A percentile compares a stretch with the other conserved stretches of the same genome.
Conservation (phyloP, 108 stramenopile species). For the Skeletonema potamos region DNA sequence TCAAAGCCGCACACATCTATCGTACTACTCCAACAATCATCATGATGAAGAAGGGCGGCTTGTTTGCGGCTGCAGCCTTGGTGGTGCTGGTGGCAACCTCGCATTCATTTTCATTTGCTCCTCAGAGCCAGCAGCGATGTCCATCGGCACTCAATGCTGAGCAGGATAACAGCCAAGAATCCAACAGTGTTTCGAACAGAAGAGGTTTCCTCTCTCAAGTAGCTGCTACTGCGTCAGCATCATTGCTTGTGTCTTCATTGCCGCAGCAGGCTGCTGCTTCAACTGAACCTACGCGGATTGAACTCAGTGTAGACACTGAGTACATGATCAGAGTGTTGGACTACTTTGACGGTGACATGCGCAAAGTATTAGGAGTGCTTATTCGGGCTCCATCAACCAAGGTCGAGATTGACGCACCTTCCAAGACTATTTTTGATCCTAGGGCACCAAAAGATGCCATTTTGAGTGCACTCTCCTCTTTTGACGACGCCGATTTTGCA, state of each 20-base stretch:
- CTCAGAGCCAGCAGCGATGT: background rate
- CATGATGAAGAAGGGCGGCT: background rate
- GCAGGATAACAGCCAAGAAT: background rate
- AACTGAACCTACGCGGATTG: conserved; percentile 21
- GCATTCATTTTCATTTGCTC: background rate
- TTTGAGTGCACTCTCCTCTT: conserved; percentile 34
- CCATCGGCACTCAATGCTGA: background rate
- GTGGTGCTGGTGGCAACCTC: background rate
- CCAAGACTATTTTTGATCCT: background rate
- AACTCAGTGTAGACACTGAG: conserved; percentile 36
- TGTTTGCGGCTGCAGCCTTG: background rate
- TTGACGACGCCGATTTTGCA: conserved; percentile 14
- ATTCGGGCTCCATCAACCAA: conserved; percentile 22
- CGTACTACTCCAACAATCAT: background rate
- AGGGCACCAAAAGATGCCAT: conserved; percentile 39
- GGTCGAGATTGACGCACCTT: conserved; percentile 34
- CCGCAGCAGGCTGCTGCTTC: background rate
- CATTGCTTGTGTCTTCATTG: background rate
- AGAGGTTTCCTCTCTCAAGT: conserved; percentile 16
- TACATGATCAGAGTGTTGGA: conserved; percentile 35
- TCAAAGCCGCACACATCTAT: too few relatives aligned
- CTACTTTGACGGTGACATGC: conserved; percentile 47
- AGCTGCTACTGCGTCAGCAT: conserved; percentile 8
- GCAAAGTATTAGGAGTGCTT: conserved; percentile 31
- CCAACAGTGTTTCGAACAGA: background rate